Evolutionary conservation across 176 grass and related monocot genomes (phyloP), one percentile per base, ranked within the genome.

Genomic region (Elymus sibiricus): DNA sequence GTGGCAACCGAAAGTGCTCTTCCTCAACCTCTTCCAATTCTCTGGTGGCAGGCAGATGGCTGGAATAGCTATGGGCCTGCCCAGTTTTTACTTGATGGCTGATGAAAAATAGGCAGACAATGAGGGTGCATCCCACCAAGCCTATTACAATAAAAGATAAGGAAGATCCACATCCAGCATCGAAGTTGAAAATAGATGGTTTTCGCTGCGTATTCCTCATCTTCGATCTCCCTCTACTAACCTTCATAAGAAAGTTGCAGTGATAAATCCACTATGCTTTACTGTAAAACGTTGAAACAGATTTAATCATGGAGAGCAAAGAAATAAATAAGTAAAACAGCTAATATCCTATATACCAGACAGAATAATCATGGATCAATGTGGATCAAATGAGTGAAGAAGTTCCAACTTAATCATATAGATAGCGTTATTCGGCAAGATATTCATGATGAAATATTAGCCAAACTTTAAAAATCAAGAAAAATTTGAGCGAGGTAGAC

Each of bases 21-120:
- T 95, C 90, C 64, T 98, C 93, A 3, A 95, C 59, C 64, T 91
- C 65, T 89, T 94, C 96, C 76, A 98, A 77, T 82, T 92, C 90
- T 88, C 84, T 62, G 9, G 70, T 76, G 21, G 76, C 51, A 72
- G 76, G 64, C 49, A 85, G 64, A 87, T 65, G 34, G 16, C 37
- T 89, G 2, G 80, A 83, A 55, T 76, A 81, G 62, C 89, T 49
- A 74, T 16, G 81, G 25, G 79, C 69, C 42, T 65, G 76, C n/a
- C 88, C 83, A 47, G 60, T 82, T 63, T 78, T 76, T 78, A 72
- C 83, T 31, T 86, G 81, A 49, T 85, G 70, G 82, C 77, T 87
- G 64, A 76, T 27, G 29, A 46, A 84, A 70, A 90, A 42, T 53
- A 94, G 86, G 73, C 84, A 84, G 63, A 83, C 77, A 71, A 95